These are phyloP conservation scores for Pythium monospermum DNA, from an alignment of 352 stramenopile species.

Conservation along the genomic window DNA sequence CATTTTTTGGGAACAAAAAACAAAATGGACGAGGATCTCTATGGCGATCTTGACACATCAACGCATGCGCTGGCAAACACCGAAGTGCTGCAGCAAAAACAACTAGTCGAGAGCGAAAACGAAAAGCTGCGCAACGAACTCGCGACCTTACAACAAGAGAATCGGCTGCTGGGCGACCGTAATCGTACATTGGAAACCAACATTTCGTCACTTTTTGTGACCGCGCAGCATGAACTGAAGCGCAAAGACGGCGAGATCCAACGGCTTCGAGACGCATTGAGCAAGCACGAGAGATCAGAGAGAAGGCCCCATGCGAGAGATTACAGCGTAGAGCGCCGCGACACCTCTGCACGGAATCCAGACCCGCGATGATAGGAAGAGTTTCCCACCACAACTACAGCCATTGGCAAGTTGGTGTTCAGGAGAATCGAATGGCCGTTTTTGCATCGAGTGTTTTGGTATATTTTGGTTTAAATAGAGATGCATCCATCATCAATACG, in stretches of 20 bases:
- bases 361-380: too few relatives aligned
- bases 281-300: constrained; percentile 18
- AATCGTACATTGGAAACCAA: constrained; percentile 66
- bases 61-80: constrained; percentile 61
- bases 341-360: too few relatives aligned
- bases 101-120: constrained; percentile 49
- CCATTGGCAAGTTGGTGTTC: not conserved
- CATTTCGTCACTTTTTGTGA: constrained; percentile 69
- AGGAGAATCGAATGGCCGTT: not conserved
- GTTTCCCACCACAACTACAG: too few relatives aligned
- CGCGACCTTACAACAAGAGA: constrained; percentile 58
- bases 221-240: constrained; percentile 65
- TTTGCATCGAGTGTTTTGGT: not conserved
- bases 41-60: constrained; percentile 80
- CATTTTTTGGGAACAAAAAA: not conserved
- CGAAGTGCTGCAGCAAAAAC: constrained; percentile 50
- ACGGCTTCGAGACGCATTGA: constrained; percentile 46
- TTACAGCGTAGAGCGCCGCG: too few relatives aligned
- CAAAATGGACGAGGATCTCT: constrained; percentile 51
- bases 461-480: constrained; percentile 27
- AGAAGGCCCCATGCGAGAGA: too few relatives aligned
- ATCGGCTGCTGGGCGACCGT: constrained; percentile 45
- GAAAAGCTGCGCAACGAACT: constrained; percentile 44
- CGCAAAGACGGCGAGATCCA: constrained; percentile 80
- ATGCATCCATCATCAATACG: constrained; percentile 15